These are phyloP conservation scores for Saccharomycopsis phalli DNA, from an alignment of 1,139 yeast genomes.

Conservation along the genomic window DNA sequence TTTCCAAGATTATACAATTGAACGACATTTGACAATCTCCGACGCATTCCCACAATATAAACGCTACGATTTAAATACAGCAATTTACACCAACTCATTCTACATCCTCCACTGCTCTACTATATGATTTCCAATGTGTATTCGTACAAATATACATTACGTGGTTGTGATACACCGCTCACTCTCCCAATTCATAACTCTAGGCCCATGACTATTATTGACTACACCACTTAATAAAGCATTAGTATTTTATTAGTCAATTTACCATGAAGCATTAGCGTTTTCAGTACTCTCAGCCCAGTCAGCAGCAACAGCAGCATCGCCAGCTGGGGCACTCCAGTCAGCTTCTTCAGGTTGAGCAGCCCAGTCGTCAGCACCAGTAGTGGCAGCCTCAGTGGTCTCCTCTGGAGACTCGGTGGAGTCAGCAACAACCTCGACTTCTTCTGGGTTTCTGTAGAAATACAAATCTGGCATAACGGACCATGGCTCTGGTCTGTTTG, in stretches of 20 bases:
- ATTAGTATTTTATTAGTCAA: no score
- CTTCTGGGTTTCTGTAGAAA: constrained; percentile 99
- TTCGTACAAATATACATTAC: background rate
- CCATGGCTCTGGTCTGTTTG: constrained; percentile 97
- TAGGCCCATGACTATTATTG: no score
- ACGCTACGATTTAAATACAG: no score
- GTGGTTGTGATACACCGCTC: background rate
- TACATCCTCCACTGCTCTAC: no score
- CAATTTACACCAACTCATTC: no score
- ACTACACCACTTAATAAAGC: no score
- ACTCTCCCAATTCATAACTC: background rate
- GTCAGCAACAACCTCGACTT: constrained; percentile 81
- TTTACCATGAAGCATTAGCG: constrained; percentile 20
- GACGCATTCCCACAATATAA: no score
- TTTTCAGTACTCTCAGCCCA: constrained; percentile 21
- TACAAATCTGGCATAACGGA: constrained; percentile 99
- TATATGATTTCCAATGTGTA: no score
- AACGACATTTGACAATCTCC: no score
- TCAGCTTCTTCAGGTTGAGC: constrained; percentile 63
- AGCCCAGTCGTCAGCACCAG: constrained; percentile 67
- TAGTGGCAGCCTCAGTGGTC: constrained; percentile 54
- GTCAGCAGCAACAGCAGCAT: constrained; percentile 25
- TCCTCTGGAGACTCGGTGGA: constrained; percentile 51
- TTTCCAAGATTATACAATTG: no score
- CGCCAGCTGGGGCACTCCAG: constrained; percentile 67